Conservation (phyloP, 2,329 filamentous ascomycete genomes). For the Sporothrix euskadiensis region DNA sequence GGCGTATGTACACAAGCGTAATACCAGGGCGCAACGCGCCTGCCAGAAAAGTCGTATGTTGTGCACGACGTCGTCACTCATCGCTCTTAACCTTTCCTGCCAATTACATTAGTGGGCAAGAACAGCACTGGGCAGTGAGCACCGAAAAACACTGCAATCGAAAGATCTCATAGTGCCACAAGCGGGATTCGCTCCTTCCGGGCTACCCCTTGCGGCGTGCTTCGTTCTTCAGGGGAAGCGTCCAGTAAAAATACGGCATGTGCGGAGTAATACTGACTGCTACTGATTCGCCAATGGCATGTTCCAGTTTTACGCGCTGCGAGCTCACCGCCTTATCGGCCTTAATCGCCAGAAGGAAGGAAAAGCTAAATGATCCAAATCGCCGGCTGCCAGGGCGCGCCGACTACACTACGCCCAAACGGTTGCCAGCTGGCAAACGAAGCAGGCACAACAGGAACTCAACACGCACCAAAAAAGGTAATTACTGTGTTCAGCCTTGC, state of each 20-base stretch:
- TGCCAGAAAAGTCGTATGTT: constrained; percentile 11
- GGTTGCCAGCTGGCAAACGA: neutral
- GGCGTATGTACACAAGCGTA: neutral
- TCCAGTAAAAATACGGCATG: neutral
- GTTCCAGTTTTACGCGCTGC: neutral
- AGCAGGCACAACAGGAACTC: neutral
- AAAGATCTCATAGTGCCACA: neutral
- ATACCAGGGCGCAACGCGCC: neutral
- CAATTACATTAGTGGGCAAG: neutral
- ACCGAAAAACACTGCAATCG: too few relatives aligned
- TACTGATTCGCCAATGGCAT: constrained; percentile 8
- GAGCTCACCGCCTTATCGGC: constrained; percentile 1
- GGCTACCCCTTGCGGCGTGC: neutral
- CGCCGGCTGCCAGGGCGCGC: neutral
- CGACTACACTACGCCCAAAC: neutral
- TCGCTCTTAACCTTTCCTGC: neutral
- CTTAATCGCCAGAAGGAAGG: neutral
- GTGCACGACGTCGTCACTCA: neutral
- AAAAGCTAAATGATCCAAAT: neutral
- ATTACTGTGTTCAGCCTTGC: neutral
- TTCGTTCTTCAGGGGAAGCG: neutral
- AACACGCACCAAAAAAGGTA: neutral
- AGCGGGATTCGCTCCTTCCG: neutral
- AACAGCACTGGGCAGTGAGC: neutral
- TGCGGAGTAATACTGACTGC: neutral